A percentile compares a stretch with the other conserved stretches of the same genome.
phyloP scores from a whole-genome alignment of 2,329 filamentous ascomycete species.

The Apiospora marii region DNA sequence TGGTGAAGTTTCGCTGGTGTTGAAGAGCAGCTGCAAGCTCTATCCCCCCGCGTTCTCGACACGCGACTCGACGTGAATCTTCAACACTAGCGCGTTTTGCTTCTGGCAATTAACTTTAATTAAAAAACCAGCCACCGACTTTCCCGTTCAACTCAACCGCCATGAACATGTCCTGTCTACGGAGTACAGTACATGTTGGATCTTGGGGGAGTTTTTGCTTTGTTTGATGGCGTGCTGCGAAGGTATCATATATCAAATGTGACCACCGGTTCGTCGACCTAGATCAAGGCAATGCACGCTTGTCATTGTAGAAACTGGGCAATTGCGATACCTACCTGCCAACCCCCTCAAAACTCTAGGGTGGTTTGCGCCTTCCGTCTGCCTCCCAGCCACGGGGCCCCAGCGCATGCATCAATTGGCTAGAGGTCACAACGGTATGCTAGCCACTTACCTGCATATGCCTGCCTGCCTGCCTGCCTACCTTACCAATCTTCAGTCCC shows the following conservation, averaged over 20 bases:
- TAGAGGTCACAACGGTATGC: not conserved
- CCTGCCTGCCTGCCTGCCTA: not conserved
- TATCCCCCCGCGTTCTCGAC: not conserved
- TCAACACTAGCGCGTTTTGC: not conserved
- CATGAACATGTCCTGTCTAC: not conserved
- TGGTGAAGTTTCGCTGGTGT: slow-evolving; percentile 15
- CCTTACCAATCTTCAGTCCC: not conserved
- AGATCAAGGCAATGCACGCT: not conserved
- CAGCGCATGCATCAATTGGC: not conserved
- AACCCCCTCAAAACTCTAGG: not conserved
- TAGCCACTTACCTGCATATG: not conserved
- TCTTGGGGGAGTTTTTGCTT: not conserved
- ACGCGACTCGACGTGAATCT: slow-evolving; percentile 14
- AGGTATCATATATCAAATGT: not conserved
- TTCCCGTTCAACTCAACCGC: not conserved
- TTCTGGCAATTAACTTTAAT: slow-evolving; percentile 15
- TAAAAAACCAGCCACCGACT: not conserved
- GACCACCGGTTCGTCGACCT: not conserved
- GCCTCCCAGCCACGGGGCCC: not conserved
- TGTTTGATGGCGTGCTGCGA: not conserved
- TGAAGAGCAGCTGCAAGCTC: not conserved
- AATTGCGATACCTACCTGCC: not conserved
- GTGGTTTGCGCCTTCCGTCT: not conserved
- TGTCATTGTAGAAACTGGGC: not conserved
- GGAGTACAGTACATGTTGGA: too few species aligned